Base-by-base conservation (phyloP, 2,329 filamentous ascomycete genomes). In the Nothophoma quercina region DNA sequence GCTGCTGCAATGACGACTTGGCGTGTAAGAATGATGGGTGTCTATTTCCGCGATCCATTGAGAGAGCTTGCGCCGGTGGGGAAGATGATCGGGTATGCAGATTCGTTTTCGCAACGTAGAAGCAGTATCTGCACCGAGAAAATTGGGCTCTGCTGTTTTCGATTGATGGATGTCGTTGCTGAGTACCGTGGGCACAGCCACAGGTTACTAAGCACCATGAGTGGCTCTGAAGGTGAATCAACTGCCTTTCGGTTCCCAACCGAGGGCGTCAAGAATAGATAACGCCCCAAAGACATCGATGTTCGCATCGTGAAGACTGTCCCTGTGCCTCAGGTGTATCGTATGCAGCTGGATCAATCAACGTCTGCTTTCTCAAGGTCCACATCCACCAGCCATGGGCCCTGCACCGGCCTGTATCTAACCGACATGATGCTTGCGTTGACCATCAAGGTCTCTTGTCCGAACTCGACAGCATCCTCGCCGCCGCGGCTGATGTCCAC, bases 351-450 rank as follows among this genome's bases (percentile, higher is more conserved):
- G 5, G 25, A n/a, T 22, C 19, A 28, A 23, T 2, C 7, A 8
- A 25, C 19, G 22, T 25, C 21, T 19, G 60, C 60, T 41, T 26
- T 62, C 21, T 67, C 64, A 1, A 75, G 57, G 65, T 85, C 80
- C 44, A 85, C 35, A 70, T 85, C 82, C 23, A 86, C 75, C 33
- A 85, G 52, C 81, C 82, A 85, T 1, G 83, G 81, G 29, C 77
- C 79, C 68, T 86, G 81, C 23, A 68, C 57, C 6, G 82, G 77
- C 26, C 68, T 63, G 67, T 85, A 84, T 10, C 57, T 55, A 10
- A 81, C 64, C 29, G 78, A 77, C 74, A 85, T 81, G 41, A 86
- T 80, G 60, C 81, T 81, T 2, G 83, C 83, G 71, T 86, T 86
- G 9, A 85, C 76, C 70, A 85, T 81, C 30, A 85, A 51, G 3